Evolutionary conservation across 495 filamentous ascomycete genomes (phyloP), one percentile per base, ranked within the genome.

Genomic region (Glarea lozoyensis): DNA sequence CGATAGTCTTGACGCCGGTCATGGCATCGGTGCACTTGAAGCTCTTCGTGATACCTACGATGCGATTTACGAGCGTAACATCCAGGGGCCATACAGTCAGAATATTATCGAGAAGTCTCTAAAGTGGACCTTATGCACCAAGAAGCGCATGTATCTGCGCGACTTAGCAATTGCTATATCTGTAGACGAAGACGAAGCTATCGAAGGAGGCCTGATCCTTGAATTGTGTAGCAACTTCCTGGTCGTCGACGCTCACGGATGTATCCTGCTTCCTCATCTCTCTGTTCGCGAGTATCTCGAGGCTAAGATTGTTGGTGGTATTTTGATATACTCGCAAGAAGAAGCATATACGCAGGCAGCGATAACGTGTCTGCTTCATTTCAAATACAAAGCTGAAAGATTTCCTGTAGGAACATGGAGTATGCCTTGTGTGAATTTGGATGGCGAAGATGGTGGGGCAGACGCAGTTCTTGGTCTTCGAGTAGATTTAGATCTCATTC

Each of bases 141-240:
- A 13, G 2, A 10, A 27, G 19, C 40, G 24, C 12, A 12, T 42
- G 2, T 31, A 42, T 13, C 30, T 42, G 9, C 32, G 40, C 24
- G 40, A 42, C 17, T 20, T 42, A n/a, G 40, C 3, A 7, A 27
- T 18, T 10, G 40, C 40, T n/a, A 27, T 42, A 13, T 42, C 23
- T 32, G 40, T 42, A 9, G 13, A 13, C 4, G 25, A 15, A 16
- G 18, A 42, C 3, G 40, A 31, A 10, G 7, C 13, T 31, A 18
- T 42, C 13, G 18, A n/a, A 27, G 32, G 24, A 2, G 40, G 32
- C 15, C 5, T 42, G n/a, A 30, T 42, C 20, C 12, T 42, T 21
- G 40, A 30, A 16, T 16, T 42, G 18, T 42, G 40, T 24, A 42
- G 40, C 18, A 42, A 42, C n/a, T 42, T 42, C 25, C 32, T 42